Base-by-base conservation (phyloP, 2,329 filamentous ascomycete species). In the Fusarium verrucosum region DNA sequence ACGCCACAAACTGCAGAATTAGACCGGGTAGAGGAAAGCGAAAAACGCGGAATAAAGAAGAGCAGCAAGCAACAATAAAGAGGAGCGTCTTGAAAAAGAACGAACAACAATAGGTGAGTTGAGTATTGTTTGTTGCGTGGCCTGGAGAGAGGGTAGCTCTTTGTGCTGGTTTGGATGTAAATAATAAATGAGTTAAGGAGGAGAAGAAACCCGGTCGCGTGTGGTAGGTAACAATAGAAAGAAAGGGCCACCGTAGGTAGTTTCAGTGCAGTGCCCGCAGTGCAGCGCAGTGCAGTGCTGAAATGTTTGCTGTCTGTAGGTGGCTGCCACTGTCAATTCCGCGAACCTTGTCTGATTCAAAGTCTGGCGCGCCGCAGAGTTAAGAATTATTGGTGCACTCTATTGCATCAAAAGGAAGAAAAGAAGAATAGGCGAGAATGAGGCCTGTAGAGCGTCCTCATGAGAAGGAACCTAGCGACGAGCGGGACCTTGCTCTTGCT, bases 181-280 rank as follows among this genome's bases (percentile, higher is more conserved):
- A 68, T 68, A 68, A 66, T 65, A 52, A 68, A 66, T 65, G 58
- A 60, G 57, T 61, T 58, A 50, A 66, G 64, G 64, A 66, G 63
- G 63, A 68, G 64, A 65, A 60, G 59, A 62, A 32, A 54, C 50
- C 64, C 40, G 44, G 64, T 67, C 64, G 64, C 64, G 64, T 66
- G 63, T 66, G 62, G 46, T 61, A 50, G 62, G 46, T 61, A 50
- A 66, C 62, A 58, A 66, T 62, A 38, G 44, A 46, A 49, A 50
- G 37, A 26, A n/a, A n/a, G n/a, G n/a, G n/a, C n/a, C n/a, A n/a
- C n/a, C n/a, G n/a, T n/a, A n/a, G n/a, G n/a, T n/a, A n/a, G n/a
- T n/a, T n/a, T n/a, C 16, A 37, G 28, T 44, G 23, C 23, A 5
- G 23, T 23, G 16, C 45, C 42, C 33, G 36, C 50, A 38, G 25